Conservation (phyloP, 2,329 filamentous ascomycete species). For the Monosporascus ibericus region DNA sequence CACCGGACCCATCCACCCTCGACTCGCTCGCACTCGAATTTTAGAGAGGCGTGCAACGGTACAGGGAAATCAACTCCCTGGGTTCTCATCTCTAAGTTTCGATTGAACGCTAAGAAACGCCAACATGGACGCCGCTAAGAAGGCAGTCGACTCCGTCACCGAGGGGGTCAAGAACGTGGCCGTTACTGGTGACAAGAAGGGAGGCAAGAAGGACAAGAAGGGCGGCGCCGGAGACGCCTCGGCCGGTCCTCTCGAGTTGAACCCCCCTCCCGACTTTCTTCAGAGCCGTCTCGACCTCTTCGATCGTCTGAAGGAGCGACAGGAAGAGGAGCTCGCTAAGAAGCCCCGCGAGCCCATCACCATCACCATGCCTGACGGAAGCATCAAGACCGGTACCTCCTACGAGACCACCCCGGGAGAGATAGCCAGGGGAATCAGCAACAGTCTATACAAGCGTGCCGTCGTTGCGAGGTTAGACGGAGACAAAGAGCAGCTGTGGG, state of each 20-base stretch:
- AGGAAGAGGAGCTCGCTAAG: conserved; percentile 67
- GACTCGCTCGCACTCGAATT: neutral
- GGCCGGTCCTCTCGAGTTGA: conserved; percentile 40
- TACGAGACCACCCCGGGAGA: conserved; percentile 87
- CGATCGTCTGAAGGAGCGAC: conserved; percentile 78
- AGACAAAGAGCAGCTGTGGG: conserved; percentile 69
- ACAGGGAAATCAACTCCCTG: neutral
- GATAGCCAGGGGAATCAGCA: conserved; percentile 74
- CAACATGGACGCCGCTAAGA: conserved; percentile 39
- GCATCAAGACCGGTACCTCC: conserved; percentile 65
- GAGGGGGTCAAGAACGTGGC: conserved; percentile 48
- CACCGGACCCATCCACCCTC: neutral
- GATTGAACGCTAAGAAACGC: neutral
- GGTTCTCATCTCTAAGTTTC: neutral
- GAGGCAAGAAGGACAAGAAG: conserved; percentile 39
- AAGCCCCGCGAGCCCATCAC: conserved; percentile 70
- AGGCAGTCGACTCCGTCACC: conserved; percentile 38
- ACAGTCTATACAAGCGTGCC: conserved; percentile 76
- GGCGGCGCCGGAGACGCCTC: conserved; percentile 28
- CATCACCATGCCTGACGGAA: conserved; percentile 68
- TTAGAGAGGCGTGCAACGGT: neutral
- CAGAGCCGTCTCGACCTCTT: conserved; percentile 81
- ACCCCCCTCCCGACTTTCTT: conserved; percentile 66
- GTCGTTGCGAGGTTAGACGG: conserved; percentile 84
- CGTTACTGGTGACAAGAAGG: conserved; percentile 26